Percentiles rank a stretch among this genome's conserved stretches.
phyloP scores from a whole-genome alignment of 1,139 yeast species.

The Candida dubliniensis region DNA sequence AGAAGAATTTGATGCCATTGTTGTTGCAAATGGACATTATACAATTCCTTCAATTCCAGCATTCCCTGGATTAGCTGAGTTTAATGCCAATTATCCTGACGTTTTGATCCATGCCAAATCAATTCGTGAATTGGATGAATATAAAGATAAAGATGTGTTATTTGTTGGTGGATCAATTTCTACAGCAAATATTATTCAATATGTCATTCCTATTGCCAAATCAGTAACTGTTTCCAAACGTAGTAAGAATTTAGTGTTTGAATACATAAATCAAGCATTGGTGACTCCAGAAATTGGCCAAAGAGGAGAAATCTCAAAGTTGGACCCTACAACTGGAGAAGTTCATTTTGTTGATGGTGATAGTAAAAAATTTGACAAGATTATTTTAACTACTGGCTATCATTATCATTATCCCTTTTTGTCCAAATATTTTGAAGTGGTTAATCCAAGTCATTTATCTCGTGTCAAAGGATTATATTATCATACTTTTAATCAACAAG shows the following conservation, averaged over 20 bases:
- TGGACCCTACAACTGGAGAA: slow-evolving; percentile 25
- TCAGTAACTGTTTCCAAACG: slow-evolving; percentile 39
- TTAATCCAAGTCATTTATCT: slow-evolving; percentile 26
- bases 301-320: slow-evolving; percentile 28
- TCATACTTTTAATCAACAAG: slow-evolving; percentile 39
- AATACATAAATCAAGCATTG: slow-evolving; percentile 38
- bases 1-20: slow-evolving; percentile 48
- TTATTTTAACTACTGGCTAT: slow-evolving; percentile 38
- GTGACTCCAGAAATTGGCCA: slow-evolving; percentile 34
- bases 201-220: slow-evolving; percentile 43
- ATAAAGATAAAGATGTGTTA: slow-evolving; percentile 41
- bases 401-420: slow-evolving; percentile 39
- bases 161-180: slow-evolving; percentile 54
- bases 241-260: slow-evolving; percentile 28
- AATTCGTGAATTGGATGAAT: slow-evolving; percentile 53
- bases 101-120: slow-evolving; percentile 58
- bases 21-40: slow-evolving; percentile 57
- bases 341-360: slow-evolving; percentile 22
- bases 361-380: slow-evolving; percentile 23
- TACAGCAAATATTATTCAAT: slow-evolving; percentile 53
- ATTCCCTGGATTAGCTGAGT: slow-evolving; percentile 52
- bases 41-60: slow-evolving; percentile 50
- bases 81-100: slow-evolving; percentile 45
- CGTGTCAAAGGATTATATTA: slow-evolving; percentile 39
- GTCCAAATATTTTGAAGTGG: slow-evolving; percentile 19